Evolutionary conservation across 352 stramenopile genomes (phyloP).

Genomic region (Pythium phragmiticola): DNA sequence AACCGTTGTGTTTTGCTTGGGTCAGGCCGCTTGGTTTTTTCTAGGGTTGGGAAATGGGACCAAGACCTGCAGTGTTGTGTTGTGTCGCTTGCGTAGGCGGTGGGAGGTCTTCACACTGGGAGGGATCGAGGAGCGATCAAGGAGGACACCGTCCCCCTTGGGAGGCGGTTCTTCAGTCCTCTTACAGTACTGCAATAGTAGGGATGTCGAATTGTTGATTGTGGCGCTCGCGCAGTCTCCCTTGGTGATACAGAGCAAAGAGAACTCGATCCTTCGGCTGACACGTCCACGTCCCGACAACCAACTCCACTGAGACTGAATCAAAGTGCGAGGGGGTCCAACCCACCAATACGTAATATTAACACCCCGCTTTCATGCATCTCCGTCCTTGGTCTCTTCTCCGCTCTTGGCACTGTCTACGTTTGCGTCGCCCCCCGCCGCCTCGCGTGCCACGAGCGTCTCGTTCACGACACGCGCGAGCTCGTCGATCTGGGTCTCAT

Average conservation of each 20-base stretch:
- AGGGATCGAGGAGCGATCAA: no score
- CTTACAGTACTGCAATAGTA: not conserved
- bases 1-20: slow-evolving; percentile 3
- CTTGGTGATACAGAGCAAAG: no score
- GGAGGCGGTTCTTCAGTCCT: not conserved
- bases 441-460: slow-evolving; percentile 39
- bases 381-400: slow-evolving; percentile 21
- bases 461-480: slow-evolving; percentile 69
- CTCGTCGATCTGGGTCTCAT: slow-evolving; percentile 72
- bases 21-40: slow-evolving; percentile 14
- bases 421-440: slow-evolving; percentile 28
- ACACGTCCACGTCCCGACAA: no score
- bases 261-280: no score
- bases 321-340: not conserved
- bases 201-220: not conserved
- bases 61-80: not conserved
- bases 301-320: not conserved
- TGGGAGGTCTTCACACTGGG: not conserved
- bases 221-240: not conserved
- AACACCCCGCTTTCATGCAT: slow-evolving; percentile 3
- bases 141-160: no score
- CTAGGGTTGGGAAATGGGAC: not conserved
- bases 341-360: not conserved
- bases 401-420: not conserved
- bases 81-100: not conserved